phyloP scores from a whole-genome alignment of 2,329 filamentous ascomycete species.

The Cryphonectria carpinicola region DNA sequence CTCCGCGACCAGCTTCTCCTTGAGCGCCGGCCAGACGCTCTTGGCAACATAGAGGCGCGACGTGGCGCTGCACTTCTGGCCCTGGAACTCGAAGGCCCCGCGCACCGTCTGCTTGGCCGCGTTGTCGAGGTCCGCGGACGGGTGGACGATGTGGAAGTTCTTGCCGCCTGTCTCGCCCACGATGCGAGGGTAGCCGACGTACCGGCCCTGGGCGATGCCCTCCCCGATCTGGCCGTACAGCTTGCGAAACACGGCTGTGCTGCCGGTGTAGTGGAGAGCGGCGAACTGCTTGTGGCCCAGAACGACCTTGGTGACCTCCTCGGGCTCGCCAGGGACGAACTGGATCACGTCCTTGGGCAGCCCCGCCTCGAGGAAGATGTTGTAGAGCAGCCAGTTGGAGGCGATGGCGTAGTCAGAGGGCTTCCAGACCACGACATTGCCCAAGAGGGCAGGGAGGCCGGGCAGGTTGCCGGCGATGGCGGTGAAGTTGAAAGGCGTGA shows the following conservation, averaged over 20 bases:
- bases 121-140: slow-evolving; percentile 50
- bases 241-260: slow-evolving; percentile 86
- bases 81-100: slow-evolving; percentile 54
- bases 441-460: slow-evolving; percentile 81
- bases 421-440: slow-evolving; percentile 97
- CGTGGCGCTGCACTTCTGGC: slow-evolving; percentile 56
- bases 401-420: slow-evolving; percentile 87
- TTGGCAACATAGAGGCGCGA: slow-evolving; percentile 60
- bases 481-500: slow-evolving; percentile 97
- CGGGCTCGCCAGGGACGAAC: slow-evolving; percentile 88
- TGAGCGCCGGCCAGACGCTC: slow-evolving; percentile 46
- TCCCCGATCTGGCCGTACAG: slow-evolving; percentile 85
- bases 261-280: slow-evolving; percentile 93
- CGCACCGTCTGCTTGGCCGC: slow-evolving; percentile 51
- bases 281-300: slow-evolving; percentile 81
- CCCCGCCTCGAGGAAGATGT: slow-evolving; percentile 89
- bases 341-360: slow-evolving; percentile 89
- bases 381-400: slow-evolving; percentile 89
- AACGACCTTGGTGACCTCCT: slow-evolving; percentile 77
- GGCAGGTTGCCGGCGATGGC: slow-evolving; percentile 89
- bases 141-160: slow-evolving; percentile 56
- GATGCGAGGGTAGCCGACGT: slow-evolving; percentile 69
- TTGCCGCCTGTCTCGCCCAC: slow-evolving; percentile 58
- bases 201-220: slow-evolving; percentile 80
- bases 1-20: slow-evolving; percentile 43